Conservation (phyloP, 1,139 yeast species). For the Pichia sp. region DNA sequence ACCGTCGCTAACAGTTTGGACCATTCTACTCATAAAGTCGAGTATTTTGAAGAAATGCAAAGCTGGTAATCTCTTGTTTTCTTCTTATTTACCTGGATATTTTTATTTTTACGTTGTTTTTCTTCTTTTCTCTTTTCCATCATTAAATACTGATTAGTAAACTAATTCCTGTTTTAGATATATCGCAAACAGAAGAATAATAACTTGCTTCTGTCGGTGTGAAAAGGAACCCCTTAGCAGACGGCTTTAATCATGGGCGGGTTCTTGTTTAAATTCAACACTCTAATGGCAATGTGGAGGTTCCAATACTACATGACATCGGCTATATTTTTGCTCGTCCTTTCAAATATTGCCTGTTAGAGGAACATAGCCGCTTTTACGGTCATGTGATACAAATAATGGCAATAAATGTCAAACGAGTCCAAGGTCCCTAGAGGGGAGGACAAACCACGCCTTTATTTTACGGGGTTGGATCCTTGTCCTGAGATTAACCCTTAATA, state of each 20-base stretch:
- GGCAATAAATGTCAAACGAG: neutral
- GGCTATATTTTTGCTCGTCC: neutral
- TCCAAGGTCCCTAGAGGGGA: too few relatives aligned
- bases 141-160: too few relatives aligned
- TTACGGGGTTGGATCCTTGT: too few relatives aligned
- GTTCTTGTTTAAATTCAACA: too few relatives aligned
- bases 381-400: neutral
- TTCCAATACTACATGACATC: neutral
- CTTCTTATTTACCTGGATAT: neutral
- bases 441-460: too few relatives aligned
- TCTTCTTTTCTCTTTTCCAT: too few relatives aligned
- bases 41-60: conserved; percentile 33
- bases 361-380: neutral
- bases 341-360: neutral
- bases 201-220: too few relatives aligned
- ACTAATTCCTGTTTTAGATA: too few relatives aligned
- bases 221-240: too few relatives aligned
- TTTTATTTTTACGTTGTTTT: neutral
- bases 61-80: conserved; percentile 23
- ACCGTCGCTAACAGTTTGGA: conserved; percentile 26
- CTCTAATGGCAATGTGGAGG: neutral
- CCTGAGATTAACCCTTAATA: neutral
- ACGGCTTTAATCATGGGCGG: too few relatives aligned
- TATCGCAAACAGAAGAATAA: too few relatives aligned
- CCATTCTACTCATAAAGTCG: conserved; percentile 19